Percentiles rank a stretch among this genome's conserved stretches.
Conservation (phyloP, 148 eudicot genomes). For the Rhododendron griersonianum region DNA sequence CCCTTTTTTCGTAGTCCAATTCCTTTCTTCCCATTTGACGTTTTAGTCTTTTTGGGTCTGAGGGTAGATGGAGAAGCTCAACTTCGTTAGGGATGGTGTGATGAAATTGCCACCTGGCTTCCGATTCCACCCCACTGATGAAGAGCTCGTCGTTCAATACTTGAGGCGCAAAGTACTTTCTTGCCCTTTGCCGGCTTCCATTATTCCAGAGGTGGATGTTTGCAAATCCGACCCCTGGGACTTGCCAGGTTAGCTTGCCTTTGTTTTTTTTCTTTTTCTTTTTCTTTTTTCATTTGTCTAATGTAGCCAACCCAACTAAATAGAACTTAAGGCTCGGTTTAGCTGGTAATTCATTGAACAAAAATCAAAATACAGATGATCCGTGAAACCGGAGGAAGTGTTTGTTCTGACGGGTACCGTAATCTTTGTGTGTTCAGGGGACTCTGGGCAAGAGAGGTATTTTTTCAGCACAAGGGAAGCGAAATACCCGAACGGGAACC, state of each 20-base stretch:
- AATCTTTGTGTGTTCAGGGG: slow-evolving; percentile 35
- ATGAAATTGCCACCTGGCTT: slow-evolving; percentile 78
- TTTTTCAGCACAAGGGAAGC: slow-evolving; percentile 89
- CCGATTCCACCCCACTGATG: slow-evolving; percentile 87
- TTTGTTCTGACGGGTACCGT: neutral
- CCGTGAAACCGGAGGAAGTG: neutral
- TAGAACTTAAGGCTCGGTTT: neutral
- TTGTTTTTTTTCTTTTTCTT: too few relatives aligned
- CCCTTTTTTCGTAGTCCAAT: neutral
- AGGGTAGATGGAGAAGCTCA: slow-evolving; percentile 25
- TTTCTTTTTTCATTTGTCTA: too few relatives aligned
- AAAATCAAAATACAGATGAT: neutral
- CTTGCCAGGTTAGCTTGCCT: slow-evolving; percentile 61
- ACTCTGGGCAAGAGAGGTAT: slow-evolving; percentile 65
- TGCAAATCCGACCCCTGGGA: slow-evolving; percentile 98
- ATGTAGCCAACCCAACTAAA: neutral
- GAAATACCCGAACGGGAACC: slow-evolving; percentile 87
- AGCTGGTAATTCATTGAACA: neutral
- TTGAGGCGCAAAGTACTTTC: slow-evolving; percentile 60
- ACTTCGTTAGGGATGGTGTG: slow-evolving; percentile 59
- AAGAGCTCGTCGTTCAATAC: slow-evolving; percentile 80
- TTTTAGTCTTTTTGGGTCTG: neutral
- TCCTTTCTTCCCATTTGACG: neutral
- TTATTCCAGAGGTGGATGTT: slow-evolving; percentile 75
- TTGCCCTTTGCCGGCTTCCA: slow-evolving; percentile 78